Evolutionary conservation across 2,329 filamentous ascomycete genomes (phyloP), one percentile per base, ranked within the genome.

Genomic region (Dryadomyces sulphureus): DNA sequence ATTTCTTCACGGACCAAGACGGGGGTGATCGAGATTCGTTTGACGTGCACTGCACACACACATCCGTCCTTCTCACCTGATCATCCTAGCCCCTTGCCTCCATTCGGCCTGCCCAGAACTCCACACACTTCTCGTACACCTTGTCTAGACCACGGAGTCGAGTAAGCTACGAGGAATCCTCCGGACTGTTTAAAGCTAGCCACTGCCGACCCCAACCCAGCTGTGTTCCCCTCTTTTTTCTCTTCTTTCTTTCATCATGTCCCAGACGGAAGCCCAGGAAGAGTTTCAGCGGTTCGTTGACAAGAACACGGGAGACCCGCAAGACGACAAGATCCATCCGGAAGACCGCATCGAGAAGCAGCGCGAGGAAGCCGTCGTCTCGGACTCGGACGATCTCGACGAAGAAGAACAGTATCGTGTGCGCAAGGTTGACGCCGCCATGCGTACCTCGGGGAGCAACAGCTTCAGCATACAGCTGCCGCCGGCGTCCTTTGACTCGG

Each of bases 231-330:
- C 35, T 17, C 34, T 36, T 45, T 36, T 25, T 45, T 39, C 19
- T n/a, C 49, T 22, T 53, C 50, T 53, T 41, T 48, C 48, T 46
- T 49, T 54, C 66, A 68, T 45, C 59, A 77, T 77, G 73, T 65
- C 71, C 52, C 66, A 47, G 22, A 51, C 49, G 21, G 74, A 48
- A 43, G 77, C 77, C 44, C 75, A 81, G 61, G 75, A 81, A 66
- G 77, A 84, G 62, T 81, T 80, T 60, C 73, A 80, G 60, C 62
- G 66, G 52, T 70, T 83, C 48, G 62, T 84, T 51, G 67, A 70
- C 53, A 77, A 73, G 54, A 77, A 76, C 54, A 68, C 64, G 43
- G 63, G 63, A 34, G 60, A 60, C 44, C 51, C 57, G 55, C 59
- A 59, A 21, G 47, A 51, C 14, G 41, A 43, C 59, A 62, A 58